Evolutionary conservation across 345 rosid species (phyloP).

Genomic region (Firmiana major): DNA sequence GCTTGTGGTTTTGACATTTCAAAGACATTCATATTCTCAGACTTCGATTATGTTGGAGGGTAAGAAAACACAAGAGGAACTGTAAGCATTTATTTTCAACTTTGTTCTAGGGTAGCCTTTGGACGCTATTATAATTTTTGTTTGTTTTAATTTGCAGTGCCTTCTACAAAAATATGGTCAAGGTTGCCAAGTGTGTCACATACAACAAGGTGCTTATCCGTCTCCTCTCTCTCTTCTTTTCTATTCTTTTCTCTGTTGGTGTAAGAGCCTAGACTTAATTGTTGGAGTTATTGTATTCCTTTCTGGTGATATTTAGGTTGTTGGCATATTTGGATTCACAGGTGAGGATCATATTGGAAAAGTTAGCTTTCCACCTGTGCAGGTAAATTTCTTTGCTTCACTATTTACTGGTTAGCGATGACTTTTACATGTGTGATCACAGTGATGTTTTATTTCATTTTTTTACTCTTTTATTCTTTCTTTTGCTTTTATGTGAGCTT

Average conservation of each 20-base stretch:
- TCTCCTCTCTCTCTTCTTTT: background rate
- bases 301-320: constrained; percentile 42
- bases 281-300: background rate
- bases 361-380: constrained; percentile 89
- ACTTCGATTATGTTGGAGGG: constrained; percentile 92
- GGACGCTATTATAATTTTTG: background rate
- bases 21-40: constrained; percentile 83
- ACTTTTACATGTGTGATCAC: constrained; percentile 1
- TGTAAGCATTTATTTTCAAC: background rate
- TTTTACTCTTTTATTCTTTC: background rate
- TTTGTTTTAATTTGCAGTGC: constrained; percentile 41
- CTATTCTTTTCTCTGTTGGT: background rate
- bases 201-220: constrained; percentile 58
- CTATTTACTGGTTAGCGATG: background rate
- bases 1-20: constrained; percentile 91
- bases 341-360: constrained; percentile 98
- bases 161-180: constrained; percentile 88
- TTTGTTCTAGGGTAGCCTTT: background rate
- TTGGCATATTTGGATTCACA: constrained; percentile 83
- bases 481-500: constrained; percentile 5
- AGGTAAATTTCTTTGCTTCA: constrained; percentile 42
- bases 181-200: constrained; percentile 82
- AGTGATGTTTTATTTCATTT: background rate
- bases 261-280: background rate
- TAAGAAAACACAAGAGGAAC: constrained; percentile 26